Conservation (phyloP, 2,329 filamentous ascomycete genomes). For the Colletotrichum sojae region DNA sequence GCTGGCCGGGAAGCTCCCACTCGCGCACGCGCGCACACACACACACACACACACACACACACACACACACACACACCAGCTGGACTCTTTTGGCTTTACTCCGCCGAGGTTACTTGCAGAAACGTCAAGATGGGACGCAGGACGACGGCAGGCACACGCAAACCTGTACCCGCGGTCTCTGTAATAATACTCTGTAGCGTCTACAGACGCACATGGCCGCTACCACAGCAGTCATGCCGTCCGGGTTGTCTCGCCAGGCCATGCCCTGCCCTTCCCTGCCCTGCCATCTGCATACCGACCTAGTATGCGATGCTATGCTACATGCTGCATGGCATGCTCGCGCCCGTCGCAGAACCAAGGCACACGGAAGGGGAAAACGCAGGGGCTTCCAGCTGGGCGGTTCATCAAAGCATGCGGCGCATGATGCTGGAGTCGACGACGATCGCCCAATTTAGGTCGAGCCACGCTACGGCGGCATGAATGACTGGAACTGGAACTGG, state of each 20-base stretch:
- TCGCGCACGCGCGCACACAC: too few relatives aligned
- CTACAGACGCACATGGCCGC: too few relatives aligned
- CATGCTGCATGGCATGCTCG: neutral
- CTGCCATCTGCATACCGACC: too few relatives aligned
- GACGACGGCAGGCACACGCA: neutral
- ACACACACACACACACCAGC: neutral
- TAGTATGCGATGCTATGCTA: neutral
- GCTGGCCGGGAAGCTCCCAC: too few relatives aligned
- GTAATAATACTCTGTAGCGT: too few relatives aligned
- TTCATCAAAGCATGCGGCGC: constrained; percentile 1
- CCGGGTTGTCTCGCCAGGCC: too few relatives aligned
- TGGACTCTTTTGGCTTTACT: neutral
- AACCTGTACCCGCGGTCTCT: neutral
- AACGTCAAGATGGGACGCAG: neutral
- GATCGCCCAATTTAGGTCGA: neutral
- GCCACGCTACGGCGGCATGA: too few relatives aligned
- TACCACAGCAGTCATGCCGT: too few relatives aligned
- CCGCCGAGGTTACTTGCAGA: neutral
- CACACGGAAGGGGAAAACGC: neutral
- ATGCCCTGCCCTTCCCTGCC: too few relatives aligned
- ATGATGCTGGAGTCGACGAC: neutral
- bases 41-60: too few relatives aligned
- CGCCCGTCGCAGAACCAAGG: neutral
- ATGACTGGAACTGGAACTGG: too few relatives aligned
- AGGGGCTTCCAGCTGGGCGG: constrained; percentile 11